phyloP scores from a whole-genome alignment of 805 yeast genomes.

The Yamadazyma nakazawae region DNA sequence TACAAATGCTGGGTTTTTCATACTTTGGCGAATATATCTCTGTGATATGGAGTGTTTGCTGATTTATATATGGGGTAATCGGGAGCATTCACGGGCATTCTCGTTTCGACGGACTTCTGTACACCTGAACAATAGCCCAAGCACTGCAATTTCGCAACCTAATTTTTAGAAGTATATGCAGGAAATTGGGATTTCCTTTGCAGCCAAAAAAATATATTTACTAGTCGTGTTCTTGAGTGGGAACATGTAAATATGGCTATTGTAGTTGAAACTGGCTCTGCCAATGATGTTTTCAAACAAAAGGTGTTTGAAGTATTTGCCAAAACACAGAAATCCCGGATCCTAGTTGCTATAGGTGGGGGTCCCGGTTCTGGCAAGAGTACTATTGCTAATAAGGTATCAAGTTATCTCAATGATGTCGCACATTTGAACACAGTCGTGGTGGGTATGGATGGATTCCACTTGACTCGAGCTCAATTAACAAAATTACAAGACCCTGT shows the following conservation, averaged over 20 bases:
- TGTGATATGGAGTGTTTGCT: not conserved
- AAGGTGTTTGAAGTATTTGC: not conserved
- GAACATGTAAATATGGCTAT: not conserved
- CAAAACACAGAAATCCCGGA: constrained; percentile 22
- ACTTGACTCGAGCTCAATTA: constrained; percentile 29
- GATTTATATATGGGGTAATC: not conserved
- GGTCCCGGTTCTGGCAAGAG: constrained; percentile 87
- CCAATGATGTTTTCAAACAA: not conserved
- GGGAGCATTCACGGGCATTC: not conserved
- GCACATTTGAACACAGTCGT: constrained; percentile 18
- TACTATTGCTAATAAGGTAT: constrained; percentile 52
- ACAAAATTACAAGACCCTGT: constrained; percentile 49
- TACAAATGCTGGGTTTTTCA: constrained; percentile 16
- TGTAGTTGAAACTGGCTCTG: not conserved
- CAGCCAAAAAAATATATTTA: too few species aligned
- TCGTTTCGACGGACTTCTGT: constrained; percentile 4
- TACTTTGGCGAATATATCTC: not conserved
- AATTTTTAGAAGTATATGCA: too few species aligned
- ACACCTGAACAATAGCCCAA: not conserved
- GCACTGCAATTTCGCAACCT: not conserved
- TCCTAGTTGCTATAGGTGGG: constrained; percentile 66
- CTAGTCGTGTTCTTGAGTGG: not conserved
- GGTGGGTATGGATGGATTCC: constrained; percentile 42
- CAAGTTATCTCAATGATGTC: constrained; percentile 13
- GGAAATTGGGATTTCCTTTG: too few species aligned